Evolutionary conservation across 768 basidiomycete species (phyloP), one percentile per base, ranked within the genome.

Genomic region (Boletus rubropictus): DNA sequence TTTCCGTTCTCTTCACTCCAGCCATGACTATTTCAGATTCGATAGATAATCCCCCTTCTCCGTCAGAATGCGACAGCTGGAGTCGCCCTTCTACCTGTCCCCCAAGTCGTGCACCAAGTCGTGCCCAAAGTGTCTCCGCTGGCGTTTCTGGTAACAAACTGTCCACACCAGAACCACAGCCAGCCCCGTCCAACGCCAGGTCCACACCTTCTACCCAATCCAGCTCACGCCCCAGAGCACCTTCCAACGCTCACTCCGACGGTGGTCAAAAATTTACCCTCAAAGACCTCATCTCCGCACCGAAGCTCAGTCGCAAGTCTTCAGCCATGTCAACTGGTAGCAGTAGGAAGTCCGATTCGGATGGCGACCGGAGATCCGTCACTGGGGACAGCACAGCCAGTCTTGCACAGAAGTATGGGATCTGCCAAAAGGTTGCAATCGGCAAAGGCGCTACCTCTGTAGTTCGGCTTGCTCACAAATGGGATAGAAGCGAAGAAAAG

Each of bases 401-500:
- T 50, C 60, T 86, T 54, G 69, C 86, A 32, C 83, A 92, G 69
- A 98, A 98, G 76, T 99, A 98, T 62, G 96, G 95, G 27, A 83
- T 96, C 11, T 98, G 94, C 67, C 91, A 94, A 72, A 91, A 90
- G 71, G 81, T 92, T 18, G 94, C 95, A 11, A 96, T 99, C 53
- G 95, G 95, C 32, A 96, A 93, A 67, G 95, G 95, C 17, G 96
- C 95, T n/a, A 99, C 96, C 21, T 91, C 89, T 39, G 92, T 97
- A 45, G 95, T 99, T 36, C 75, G 91, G 38, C 78, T 99, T 15
- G 95, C 94, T 35, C 96, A 99, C 71, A 99, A 98, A 72, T 98
- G 95, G 95, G 96, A 99, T 66, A 76, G 94, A 49, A 81, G 75
- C 18, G 93, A 95, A 67, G 95, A 99, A 72, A 95, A 94, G 74